Base-by-base conservation (phyloP, 139 green algal species). In the Picochlorum sp. region DNA sequence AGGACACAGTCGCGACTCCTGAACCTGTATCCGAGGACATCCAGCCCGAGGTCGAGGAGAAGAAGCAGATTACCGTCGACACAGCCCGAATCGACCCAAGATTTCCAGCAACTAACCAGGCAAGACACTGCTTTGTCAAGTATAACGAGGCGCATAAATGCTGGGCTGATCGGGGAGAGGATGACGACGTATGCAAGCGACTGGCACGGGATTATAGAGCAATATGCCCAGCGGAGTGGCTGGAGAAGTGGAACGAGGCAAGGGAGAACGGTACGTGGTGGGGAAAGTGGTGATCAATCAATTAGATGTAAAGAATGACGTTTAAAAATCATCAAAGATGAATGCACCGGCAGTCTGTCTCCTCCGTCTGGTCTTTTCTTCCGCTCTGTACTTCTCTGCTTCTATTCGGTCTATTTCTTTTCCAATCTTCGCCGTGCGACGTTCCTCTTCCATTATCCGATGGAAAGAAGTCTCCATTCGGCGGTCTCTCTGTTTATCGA, bases 71-170 rank as follows among this genome's bases (percentile, higher is more conserved):
- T 45, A 21, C 34, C 16, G 34, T 91, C 5, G 68, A 82, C 21
- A 90, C 87, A 7, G 77, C 84, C 2, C 77, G 81, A 9, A 87
- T 87, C 63, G 90, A 96, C 69, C 78, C 85, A n/a, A 81, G 90
- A 45, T 96, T 96, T 73, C 85, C 86, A 16, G 84, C 86, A 56
- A 87, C 80, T 24, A 96, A 96, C 72, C 90, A 97, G 70, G 69
- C 82, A 23, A 76, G 88, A 24, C 81, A 94, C 69, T 95, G 91
- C 80, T 96, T 92, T 57, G 41, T 64, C 71, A 91, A 89, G 57
- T 96, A 95, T 82, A 95, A 95, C 67, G 88, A 95, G 78, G 93
- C 81, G 67, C 81, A 90, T 83, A 95, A 92, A 81, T 96, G 57
- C 70, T 67, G 79, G 18, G 73, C 69, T 63, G 83, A 90, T 72